Percentiles rank a stretch among this genome's conserved stretches.
Conservation (phyloP, 2,329 filamentous ascomycete species). For the Metarhizium guizhouense region DNA sequence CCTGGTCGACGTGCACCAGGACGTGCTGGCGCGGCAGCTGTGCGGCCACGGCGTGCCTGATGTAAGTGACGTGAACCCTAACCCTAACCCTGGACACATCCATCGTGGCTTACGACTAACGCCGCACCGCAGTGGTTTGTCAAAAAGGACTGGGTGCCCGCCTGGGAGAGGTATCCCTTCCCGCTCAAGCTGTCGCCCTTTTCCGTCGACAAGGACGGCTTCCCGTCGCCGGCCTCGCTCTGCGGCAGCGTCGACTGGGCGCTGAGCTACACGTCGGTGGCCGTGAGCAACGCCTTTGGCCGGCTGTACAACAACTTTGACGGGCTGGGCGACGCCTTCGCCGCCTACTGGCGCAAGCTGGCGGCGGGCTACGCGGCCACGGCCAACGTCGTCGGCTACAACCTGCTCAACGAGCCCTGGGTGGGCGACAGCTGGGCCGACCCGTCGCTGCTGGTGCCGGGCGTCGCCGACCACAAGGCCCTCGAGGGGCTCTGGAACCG, state of each 20-base stretch:
- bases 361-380: slow-evolving; percentile 7
- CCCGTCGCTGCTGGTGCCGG: slow-evolving; percentile 9
- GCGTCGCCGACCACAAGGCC: slow-evolving; percentile 8
- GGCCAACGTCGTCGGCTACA: slow-evolving; percentile 10
- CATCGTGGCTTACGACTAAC: no score
- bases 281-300: slow-evolving; percentile 10
- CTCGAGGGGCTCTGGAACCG: slow-evolving; percentile 12
- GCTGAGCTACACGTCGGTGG: slow-evolving; percentile 10
- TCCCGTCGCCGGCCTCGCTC: slow-evolving; percentile 8
- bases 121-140: slow-evolving; percentile 8
- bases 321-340: slow-evolving; percentile 11
- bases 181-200: slow-evolving; percentile 8
- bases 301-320: slow-evolving; percentile 12
- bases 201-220: slow-evolving; percentile 8
- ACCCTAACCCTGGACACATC: no score
- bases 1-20: slow-evolving; percentile 12
- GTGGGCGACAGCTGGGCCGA: slow-evolving; percentile 10
- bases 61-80: slow-evolving; percentile 1
- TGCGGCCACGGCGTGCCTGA: slow-evolving; percentile 12
- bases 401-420: slow-evolving; percentile 12
- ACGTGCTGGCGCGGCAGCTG: slow-evolving; percentile 8
- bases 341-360: slow-evolving; percentile 11
- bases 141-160: slow-evolving; percentile 9
- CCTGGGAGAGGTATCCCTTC: slow-evolving; percentile 8
- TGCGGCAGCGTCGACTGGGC: slow-evolving; percentile 10